Conservation (phyloP, 2,329 filamentous ascomycete genomes). For the Cordyceps fumosorosea region DNA sequence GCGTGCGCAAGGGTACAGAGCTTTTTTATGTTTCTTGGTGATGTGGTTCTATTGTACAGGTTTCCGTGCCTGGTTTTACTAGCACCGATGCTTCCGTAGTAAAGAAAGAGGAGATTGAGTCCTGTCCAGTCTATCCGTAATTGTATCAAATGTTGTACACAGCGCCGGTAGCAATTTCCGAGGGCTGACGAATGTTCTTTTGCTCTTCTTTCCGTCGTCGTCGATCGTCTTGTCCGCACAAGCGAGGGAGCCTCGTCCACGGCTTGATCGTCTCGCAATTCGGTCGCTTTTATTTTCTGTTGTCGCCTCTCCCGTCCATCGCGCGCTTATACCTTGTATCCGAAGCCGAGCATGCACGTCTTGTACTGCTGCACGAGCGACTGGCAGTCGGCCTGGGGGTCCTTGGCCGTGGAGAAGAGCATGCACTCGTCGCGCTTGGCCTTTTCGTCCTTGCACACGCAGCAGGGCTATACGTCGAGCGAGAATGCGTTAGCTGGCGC, state of each 20-base stretch:
- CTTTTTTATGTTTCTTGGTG: neutral
- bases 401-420: constrained; percentile 83
- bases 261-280: neutral
- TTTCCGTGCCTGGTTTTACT: neutral
- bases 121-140: neutral
- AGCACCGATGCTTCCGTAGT: neutral
- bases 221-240: neutral
- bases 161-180: neutral
- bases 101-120: neutral
- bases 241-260: neutral
- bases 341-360: constrained; percentile 87
- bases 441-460: constrained; percentile 96
- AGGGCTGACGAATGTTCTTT: neutral
- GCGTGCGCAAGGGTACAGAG: neutral
- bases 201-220: neutral
- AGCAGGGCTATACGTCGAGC: constrained; percentile 66
- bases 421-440: constrained; percentile 92
- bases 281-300: constrained; percentile 16
- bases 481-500: neutral
- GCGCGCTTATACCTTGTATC: constrained; percentile 60
- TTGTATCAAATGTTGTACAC: constrained; percentile 22
- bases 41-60: neutral
- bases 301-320: constrained; percentile 6
- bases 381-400: constrained; percentile 79
- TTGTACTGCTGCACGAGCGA: constrained; percentile 79